These are phyloP conservation scores for Bruguiera parviflora DNA, from an alignment of 345 rosid species.

Conservation along the genomic window DNA sequence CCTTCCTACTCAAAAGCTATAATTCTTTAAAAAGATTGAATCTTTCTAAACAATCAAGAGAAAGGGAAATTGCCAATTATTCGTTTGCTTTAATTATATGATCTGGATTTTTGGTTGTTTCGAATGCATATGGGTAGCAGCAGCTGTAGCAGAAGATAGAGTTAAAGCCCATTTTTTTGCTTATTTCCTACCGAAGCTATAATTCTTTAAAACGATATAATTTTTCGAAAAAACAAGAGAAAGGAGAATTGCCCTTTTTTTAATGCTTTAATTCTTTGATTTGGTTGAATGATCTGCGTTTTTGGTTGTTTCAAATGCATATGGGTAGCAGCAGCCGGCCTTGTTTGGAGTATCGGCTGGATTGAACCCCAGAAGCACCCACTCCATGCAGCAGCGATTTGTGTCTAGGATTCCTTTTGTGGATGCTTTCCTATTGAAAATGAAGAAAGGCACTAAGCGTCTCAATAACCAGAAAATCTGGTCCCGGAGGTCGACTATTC, in stretches of 20 bases:
- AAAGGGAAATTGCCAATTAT: neutral
- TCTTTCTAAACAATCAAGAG: neutral
- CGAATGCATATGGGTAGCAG: too few species aligned
- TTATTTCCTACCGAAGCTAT: neutral
- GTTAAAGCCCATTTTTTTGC: too few species aligned
- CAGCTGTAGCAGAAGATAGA: too few species aligned
- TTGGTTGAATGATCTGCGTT: too few species aligned
- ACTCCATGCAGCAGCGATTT: constrained; percentile 1
- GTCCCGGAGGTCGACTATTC: constrained; percentile 34
- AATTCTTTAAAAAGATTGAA: neutral
- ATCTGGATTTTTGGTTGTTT: neutral
- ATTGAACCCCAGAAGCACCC: neutral
- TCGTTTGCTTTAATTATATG: neutral
- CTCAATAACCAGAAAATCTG: constrained; percentile 39
- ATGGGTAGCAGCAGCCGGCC: neutral
- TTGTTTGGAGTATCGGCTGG: neutral
- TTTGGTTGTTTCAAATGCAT: too few species aligned
- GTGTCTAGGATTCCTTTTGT: constrained; percentile 27
- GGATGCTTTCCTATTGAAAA: constrained; percentile 37
- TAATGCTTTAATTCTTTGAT: too few species aligned
- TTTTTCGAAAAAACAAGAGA: too few species aligned
- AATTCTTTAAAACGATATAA: too few species aligned
- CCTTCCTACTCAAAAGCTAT: neutral
- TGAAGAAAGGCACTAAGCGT: constrained; percentile 21
- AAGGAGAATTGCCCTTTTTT: too few species aligned